phyloP scores from a whole-genome alignment of 2,329 filamentous ascomycete species.

The Akanthomyces uredinophilus region DNA sequence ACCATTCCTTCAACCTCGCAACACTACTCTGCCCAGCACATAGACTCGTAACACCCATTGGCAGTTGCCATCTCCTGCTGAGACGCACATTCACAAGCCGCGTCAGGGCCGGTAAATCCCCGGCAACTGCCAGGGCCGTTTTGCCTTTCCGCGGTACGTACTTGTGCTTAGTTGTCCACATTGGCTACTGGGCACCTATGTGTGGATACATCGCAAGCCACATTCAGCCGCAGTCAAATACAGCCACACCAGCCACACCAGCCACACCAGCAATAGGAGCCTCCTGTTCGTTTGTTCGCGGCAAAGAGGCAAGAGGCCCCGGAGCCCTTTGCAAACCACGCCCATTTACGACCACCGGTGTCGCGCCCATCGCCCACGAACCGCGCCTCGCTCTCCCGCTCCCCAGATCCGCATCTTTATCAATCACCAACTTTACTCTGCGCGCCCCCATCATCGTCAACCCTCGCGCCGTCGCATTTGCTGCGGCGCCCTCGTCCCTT shows the following conservation, averaged over 20 bases:
- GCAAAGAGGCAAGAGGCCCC: conserved; percentile 6
- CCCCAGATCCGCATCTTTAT: background rate
- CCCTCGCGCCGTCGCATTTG: conserved; percentile 13
- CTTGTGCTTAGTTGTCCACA: background rate
- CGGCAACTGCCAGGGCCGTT: background rate
- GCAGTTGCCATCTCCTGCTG: background rate
- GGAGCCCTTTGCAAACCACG: conserved; percentile 10
- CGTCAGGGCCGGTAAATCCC: background rate
- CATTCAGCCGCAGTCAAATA: background rate
- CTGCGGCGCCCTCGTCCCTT: conserved; percentile 12
- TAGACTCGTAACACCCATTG: background rate
- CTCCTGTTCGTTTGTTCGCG: conserved; percentile 15
- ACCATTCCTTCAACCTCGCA: too few species aligned
- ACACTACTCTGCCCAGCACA: too few species aligned
- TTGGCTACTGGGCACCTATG: too few species aligned
- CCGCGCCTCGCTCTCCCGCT: background rate
- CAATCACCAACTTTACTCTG: background rate
- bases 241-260: background rate
- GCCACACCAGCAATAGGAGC: conserved; percentile 5
- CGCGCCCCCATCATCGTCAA: background rate
- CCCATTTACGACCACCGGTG: conserved; percentile 8
- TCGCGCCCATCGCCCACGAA: conserved; percentile 10
- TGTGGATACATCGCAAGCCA: background rate
- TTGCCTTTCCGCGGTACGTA: background rate
- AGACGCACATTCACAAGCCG: background rate